Conservation (phyloP, 2,329 filamentous ascomycete species). For the Xylogone sp. region DNA sequence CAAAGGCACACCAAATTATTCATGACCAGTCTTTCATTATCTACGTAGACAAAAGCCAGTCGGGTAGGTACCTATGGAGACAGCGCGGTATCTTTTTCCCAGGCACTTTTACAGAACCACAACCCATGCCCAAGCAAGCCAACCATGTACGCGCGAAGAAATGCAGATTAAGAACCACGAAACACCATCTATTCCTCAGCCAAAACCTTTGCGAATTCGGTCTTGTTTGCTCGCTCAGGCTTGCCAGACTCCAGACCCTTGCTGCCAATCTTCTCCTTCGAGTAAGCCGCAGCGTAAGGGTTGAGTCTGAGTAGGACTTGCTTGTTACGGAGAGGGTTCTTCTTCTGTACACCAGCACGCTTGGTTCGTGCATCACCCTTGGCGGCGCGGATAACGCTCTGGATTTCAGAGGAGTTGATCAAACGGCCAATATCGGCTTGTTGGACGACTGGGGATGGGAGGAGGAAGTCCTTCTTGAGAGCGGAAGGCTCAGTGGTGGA, state of each 20-base stretch:
- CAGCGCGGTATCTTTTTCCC: background rate
- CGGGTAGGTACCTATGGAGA: background rate
- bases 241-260: slow-evolving; percentile 60
- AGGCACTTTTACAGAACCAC: background rate
- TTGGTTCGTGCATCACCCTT: slow-evolving; percentile 89
- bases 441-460: slow-evolving; percentile 86
- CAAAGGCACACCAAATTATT: background rate
- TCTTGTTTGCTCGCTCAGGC: slow-evolving; percentile 39
- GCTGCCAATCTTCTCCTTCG: slow-evolving; percentile 79
- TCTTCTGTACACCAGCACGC: slow-evolving; percentile 92
- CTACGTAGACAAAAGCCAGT: background rate
- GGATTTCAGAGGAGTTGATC: slow-evolving; percentile 99
- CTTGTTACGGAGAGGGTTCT: slow-evolving; percentile 99
- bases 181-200: slow-evolving; percentile 42
- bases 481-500: slow-evolving; percentile 83
- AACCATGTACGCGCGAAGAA: background rate
- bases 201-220: slow-evolving; percentile 37
- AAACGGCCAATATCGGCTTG: slow-evolving; percentile 95
- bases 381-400: slow-evolving; percentile 88
- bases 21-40: background rate
- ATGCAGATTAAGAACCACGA: background rate
- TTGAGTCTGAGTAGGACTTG: slow-evolving; percentile 98
- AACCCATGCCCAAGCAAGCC: background rate
- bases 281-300: slow-evolving; percentile 91
- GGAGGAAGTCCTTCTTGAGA: slow-evolving; percentile 98